Conservation (phyloP, 257 asterid genomes). For the Craterostigma plantagineum region DNA sequence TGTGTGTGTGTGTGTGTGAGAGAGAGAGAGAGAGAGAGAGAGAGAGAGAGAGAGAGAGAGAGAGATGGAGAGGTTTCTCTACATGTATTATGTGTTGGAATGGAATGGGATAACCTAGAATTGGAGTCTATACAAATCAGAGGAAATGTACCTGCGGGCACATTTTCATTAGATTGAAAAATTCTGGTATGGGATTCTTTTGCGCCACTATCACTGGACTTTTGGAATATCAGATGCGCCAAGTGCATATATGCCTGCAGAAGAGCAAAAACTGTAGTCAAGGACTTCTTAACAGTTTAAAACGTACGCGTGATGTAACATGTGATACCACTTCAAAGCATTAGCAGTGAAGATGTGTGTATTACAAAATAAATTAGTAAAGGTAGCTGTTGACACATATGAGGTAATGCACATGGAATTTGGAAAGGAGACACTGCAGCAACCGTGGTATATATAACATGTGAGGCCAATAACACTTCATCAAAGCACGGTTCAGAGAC, state of each 20-base stretch:
- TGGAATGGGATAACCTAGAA: background rate
- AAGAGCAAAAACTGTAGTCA: background rate
- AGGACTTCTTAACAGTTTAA: too few relatives aligned
- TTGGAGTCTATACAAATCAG: background rate
- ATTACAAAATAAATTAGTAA: background rate
- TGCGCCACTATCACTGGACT: slow-evolving; percentile 77
- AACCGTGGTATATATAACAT: slow-evolving; percentile 1
- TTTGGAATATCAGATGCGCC: slow-evolving; percentile 64
- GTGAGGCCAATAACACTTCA: too few relatives aligned
- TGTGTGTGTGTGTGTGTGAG: too few relatives aligned
- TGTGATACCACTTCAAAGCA: too few relatives aligned
- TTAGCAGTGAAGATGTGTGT: too few relatives aligned
- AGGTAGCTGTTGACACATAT: slow-evolving; percentile 1
- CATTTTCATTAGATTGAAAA: slow-evolving; percentile 66
- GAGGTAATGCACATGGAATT: background rate
- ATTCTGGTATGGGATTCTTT: slow-evolving; percentile 68
- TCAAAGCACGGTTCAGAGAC: slow-evolving; percentile 1
- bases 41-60: too few relatives aligned
- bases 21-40: too few relatives aligned
- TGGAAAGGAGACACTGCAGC: slow-evolving; percentile 2
- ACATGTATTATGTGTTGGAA: background rate
- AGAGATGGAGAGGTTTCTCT: slow-evolving; percentile 6
- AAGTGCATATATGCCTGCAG: slow-evolving; percentile 69
- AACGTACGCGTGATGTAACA: too few relatives aligned
- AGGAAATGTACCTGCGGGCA: slow-evolving; percentile 51